phyloP scores from a whole-genome alignment of 371 early-diverging fungal genomes.

The Saksenaea oblongispora region DNA sequence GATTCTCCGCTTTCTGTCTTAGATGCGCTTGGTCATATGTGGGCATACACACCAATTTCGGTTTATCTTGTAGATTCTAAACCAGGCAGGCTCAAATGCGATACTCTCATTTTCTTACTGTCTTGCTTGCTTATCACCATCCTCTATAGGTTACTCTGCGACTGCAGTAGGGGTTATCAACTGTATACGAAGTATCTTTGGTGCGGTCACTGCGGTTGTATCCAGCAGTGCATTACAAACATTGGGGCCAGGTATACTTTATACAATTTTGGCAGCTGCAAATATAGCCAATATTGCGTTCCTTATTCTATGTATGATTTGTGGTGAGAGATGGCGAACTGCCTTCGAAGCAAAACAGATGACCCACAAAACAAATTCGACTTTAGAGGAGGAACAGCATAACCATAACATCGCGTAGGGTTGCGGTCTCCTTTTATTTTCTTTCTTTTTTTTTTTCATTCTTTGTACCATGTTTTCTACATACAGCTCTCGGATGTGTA shows the following conservation, averaged over 20 bases:
- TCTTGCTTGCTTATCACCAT: background rate
- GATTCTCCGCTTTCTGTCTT: background rate
- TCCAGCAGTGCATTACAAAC: conserved; percentile 22
- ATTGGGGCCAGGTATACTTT: conserved; percentile 26
- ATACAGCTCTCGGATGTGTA: background rate
- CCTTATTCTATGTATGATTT: conserved; percentile 21
- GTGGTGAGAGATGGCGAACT: conserved; percentile 28
- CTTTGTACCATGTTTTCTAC: background rate
- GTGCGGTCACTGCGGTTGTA: conserved; percentile 32
- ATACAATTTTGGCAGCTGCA: conserved; percentile 15
- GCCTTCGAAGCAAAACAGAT: conserved; percentile 6
- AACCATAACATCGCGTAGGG: background rate
- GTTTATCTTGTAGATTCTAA: conserved; percentile 21
- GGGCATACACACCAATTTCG: conserved; percentile 18
- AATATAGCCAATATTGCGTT: conserved; percentile 22
- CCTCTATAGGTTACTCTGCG: conserved; percentile 20
- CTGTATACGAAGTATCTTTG: conserved; percentile 38
- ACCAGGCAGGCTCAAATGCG: conserved; percentile 10
- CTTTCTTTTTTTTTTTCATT: background rate
- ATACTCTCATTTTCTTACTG: background rate
- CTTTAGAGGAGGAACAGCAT: background rate
- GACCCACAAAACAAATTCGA: background rate
- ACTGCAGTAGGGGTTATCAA: conserved; percentile 42
- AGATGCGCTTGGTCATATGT: conserved; percentile 40
- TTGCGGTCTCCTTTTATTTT: no score